phyloP scores from a whole-genome alignment of 306 rosid species.

The Sphenostylis stenocarpa region DNA sequence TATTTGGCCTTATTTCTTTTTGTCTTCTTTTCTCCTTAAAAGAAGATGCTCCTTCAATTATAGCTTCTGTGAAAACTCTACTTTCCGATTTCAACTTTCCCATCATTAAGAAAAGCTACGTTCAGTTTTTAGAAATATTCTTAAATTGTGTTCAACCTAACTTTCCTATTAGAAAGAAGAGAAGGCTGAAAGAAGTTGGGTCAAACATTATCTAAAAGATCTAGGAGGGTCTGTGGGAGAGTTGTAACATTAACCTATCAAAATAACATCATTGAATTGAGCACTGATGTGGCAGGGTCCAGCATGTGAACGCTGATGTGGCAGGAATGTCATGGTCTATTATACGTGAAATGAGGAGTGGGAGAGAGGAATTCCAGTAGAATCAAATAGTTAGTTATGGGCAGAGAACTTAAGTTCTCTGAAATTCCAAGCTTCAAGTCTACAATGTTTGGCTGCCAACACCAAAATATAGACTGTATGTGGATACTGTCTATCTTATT shows the following conservation, averaged over 20 bases:
- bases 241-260: background rate
- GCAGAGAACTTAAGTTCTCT: background rate
- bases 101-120: background rate
- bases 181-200: background rate
- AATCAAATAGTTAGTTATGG: background rate
- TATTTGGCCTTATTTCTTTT: background rate
- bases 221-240: background rate
- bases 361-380: background rate
- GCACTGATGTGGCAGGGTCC: background rate
- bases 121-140: background rate
- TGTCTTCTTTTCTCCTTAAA: background rate
- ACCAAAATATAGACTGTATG: background rate
- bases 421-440: background rate
- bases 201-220: background rate
- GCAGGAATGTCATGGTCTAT: background rate
- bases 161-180: background rate
- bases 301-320: background rate
- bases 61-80: background rate
- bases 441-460: background rate
- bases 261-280: background rate
- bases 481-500: background rate
- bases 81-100: background rate
- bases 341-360: background rate
- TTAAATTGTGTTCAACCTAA: background rate
- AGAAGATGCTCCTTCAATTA: background rate